Evolutionary conservation across 148 eudicot species (phyloP), one percentile per base, ranked within the genome.

Genomic region (Spergularia bocconei): DNA sequence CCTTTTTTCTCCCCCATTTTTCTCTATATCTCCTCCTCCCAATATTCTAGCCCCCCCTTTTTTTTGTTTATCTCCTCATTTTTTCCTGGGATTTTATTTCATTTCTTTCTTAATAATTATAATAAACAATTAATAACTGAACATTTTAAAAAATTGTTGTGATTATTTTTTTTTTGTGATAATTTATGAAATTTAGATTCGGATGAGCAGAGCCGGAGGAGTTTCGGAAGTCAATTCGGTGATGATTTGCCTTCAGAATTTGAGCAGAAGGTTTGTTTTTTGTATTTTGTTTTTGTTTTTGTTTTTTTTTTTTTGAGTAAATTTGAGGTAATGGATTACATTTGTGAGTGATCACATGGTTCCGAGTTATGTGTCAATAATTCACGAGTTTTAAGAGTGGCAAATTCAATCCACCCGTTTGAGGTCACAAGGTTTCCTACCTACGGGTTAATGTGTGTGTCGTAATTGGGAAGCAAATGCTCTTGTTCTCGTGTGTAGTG

Each of bases 191-290:
- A 16, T 51, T 14, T 29, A 80, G 86, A 84, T 84, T 77, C 82
- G 14, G 82, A 85, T 71, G 80, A 72, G 56, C 74, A 71, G 77
- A 66, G 79, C 67, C 72, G 68, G 61, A 69, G 63, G 36, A 38
- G 54, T 44, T 4, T 6, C 39, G 52, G 12, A 56, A 57, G 62
- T 67, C 69, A 52, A 71, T 73, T 68, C 47, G 70, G 25, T 6
- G 80, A 59, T 53, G 79, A 41, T 11, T 66, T 51, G n/a, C 25
- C 60, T 33, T 69, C 67, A 15, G 78, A 81, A 75, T 77, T 51
- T 57, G 88, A 87, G 67, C 63, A 77, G 25, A 84, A 85, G 90
- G 90, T 88, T 7, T 79, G 72, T 77, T 13, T 39, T 53, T 47
- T 13, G 12, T 0, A 52, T 36, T 12, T 48, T 67, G 47, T 13